Evolutionary conservation across 73 alveolate species (phyloP).

Genomic region (Tetrahymena thermophila): DNA sequence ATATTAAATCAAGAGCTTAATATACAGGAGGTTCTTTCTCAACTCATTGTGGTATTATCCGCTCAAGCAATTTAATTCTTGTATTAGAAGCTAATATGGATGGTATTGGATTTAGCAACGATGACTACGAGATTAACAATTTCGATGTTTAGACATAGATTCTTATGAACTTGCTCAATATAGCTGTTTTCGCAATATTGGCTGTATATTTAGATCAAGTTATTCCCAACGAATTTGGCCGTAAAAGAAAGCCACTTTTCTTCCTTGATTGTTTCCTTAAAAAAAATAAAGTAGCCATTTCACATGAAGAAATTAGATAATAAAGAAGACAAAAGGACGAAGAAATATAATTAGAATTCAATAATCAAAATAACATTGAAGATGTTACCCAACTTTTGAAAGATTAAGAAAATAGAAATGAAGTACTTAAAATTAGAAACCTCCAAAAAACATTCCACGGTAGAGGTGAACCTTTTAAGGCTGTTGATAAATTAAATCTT

Average conservation of each 20-base stretch:
- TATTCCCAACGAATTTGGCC: conserved; percentile 28
- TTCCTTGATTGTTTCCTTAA: conserved; percentile 33
- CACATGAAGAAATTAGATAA: background rate
- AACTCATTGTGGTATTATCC: conserved; percentile 50
- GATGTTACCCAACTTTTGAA: conserved; percentile 23
- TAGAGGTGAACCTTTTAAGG: conserved; percentile 42
- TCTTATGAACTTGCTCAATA: background rate
- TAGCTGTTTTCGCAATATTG: background rate
- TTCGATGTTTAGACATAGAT: background rate
- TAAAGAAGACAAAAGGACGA: background rate
- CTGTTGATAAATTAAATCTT: conserved; percentile 70
- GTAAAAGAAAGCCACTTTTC: conserved; percentile 16
- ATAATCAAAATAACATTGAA: conserved; percentile 42
- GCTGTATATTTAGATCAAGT: conserved; percentile 29
- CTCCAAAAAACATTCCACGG: conserved; percentile 40
- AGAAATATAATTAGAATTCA: background rate
- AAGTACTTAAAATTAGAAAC: conserved; percentile 19
- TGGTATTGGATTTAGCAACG: conserved; percentile 30
- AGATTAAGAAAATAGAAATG: conserved; percentile 19
- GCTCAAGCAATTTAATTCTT: conserved; percentile 42
- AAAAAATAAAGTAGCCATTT: conserved; percentile 22
- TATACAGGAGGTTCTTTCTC: conserved; percentile 49
- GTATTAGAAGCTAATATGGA: conserved; percentile 47
- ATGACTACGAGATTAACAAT: background rate
- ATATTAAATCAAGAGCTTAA: conserved; percentile 2